phyloP scores from a whole-genome alignment of 805 yeast genomes.

The Starmerella apis region DNA sequence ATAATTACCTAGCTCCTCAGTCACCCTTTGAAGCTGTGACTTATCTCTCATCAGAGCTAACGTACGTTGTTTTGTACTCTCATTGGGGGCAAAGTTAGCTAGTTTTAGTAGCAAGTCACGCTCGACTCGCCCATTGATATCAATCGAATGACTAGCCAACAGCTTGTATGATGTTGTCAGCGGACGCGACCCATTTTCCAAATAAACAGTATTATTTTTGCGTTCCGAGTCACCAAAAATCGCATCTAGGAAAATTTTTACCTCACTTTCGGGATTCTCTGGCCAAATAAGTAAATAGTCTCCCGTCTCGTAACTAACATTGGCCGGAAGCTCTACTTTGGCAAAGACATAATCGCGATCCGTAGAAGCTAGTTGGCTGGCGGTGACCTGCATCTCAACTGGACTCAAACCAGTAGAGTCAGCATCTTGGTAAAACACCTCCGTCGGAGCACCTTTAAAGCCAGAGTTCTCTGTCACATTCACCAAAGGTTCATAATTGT shows the following conservation, averaged over 20 bases:
- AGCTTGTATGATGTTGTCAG: slow-evolving; percentile 56
- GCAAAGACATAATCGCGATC: slow-evolving; percentile 43
- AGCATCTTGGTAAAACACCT: background rate
- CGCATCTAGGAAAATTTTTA: slow-evolving; percentile 44
- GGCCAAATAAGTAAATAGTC: slow-evolving; percentile 88
- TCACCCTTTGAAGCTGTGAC: slow-evolving; percentile 33
- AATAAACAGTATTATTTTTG: slow-evolving; percentile 38
- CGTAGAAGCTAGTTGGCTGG: slow-evolving; percentile 2
- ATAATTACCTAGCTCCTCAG: background rate
- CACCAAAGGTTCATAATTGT: slow-evolving; percentile 51
- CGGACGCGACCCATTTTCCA: slow-evolving; percentile 40
- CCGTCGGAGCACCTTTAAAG: background rate
- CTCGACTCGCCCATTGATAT: slow-evolving; percentile 70
- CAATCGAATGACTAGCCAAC: slow-evolving; percentile 61
- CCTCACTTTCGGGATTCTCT: slow-evolving; percentile 54
- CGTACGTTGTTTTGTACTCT: slow-evolving; percentile 36
- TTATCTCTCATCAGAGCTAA: slow-evolving; percentile 45
- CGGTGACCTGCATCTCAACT: background rate
- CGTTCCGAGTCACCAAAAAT: slow-evolving; percentile 39
- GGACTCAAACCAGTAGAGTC: background rate
- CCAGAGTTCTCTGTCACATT: slow-evolving; percentile 26
- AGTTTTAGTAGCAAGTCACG: slow-evolving; percentile 57
- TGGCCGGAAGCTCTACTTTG: slow-evolving; percentile 46
- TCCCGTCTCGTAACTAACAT: slow-evolving; percentile 59
- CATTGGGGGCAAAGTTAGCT: slow-evolving; percentile 60